Percentiles rank a stretch among this genome's conserved stretches.
phyloP scores from a whole-genome alignment of 1,284 basidiomycete species.

The Ustilago xerochloae region DNA sequence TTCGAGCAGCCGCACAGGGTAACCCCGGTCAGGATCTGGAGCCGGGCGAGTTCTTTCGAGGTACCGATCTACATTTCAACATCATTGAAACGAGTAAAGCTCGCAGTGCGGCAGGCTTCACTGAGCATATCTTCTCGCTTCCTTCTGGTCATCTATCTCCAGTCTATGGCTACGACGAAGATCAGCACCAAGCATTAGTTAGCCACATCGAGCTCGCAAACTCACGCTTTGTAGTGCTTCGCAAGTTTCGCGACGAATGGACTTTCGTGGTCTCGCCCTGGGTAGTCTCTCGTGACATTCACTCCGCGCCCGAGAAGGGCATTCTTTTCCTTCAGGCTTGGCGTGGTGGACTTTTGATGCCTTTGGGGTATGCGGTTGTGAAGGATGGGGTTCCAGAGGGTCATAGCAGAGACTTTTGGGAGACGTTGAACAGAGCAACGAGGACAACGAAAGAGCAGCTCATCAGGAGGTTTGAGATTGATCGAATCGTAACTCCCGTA shows the following conservation, averaged over 20 bases:
- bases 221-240: constrained; percentile 6
- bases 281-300: not conserved
- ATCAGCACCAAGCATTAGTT: not conserved
- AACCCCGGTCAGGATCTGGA: not conserved
- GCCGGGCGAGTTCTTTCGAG: not conserved
- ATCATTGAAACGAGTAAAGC: not conserved
- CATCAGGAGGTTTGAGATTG: not conserved
- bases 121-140: not conserved
- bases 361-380: constrained; percentile 13
- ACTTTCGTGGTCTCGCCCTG: not conserved
- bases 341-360: not conserved
- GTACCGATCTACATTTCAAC: not conserved
- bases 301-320: not conserved
- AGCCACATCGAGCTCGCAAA: not conserved
- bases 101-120: not conserved
- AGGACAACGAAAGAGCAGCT: not conserved
- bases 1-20: not conserved
- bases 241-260: not conserved
- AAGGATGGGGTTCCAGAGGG: constrained; percentile 6
- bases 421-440: constrained; percentile 1
- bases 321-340: constrained; percentile 7
- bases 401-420: constrained; percentile 8
- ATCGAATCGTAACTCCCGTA: not conserved
- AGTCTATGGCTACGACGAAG: not conserved
- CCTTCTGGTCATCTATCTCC: constrained; percentile 3